Evolutionary conservation across 2,329 filamentous ascomycete genomes (phyloP), one percentile per base, ranked within the genome.

Genomic region (Dactylonectria macrodidyma): DNA sequence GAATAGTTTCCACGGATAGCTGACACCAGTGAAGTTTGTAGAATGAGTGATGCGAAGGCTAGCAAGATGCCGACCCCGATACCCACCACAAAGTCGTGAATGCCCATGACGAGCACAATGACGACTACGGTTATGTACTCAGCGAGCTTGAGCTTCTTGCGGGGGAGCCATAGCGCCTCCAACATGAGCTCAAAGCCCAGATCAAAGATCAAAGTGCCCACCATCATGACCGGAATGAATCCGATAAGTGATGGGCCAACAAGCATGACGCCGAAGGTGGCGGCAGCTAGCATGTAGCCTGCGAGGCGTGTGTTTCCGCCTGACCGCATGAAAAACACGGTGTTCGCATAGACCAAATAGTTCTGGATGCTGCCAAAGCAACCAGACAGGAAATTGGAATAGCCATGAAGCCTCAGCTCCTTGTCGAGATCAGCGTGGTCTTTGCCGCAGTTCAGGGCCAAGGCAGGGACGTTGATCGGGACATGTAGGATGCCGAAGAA

Each of bases 401-500:
- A 89, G 3, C 96, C 96, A 76, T 99, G 96, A 51, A 97, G 91
- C 76, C 95, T 94, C 26, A 99, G 86, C 79, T 99, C 96, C 69
- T 93, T 90, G 78, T 99, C 94, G 57, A 99, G 89, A 78, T 97
- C 91, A 34, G 97, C 88, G 77, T 98, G 93, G 78, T 99, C 96
- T 80, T 98, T 95, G 51, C 95, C 94, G 5, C 93, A 94, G 36
- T 94, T 95, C 57, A 97, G 92, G 0, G 94, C 96, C 66, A 99
- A 84, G 3, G 96, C 96, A 2, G 96, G 96, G 5, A 99, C 95
- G 76, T 99, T 99, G 82, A 99, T 99, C 0, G 96, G 96, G 3
- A 99, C 96, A 78, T 99, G 96, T 3, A 99, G 88, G 63, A 99
- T 92, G 59, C 96, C 96, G 76, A 99, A 99, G 84, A 99, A 99